Conservation (phyloP, 495 filamentous ascomycete genomes). For the Aspergillus nidulans region DNA sequence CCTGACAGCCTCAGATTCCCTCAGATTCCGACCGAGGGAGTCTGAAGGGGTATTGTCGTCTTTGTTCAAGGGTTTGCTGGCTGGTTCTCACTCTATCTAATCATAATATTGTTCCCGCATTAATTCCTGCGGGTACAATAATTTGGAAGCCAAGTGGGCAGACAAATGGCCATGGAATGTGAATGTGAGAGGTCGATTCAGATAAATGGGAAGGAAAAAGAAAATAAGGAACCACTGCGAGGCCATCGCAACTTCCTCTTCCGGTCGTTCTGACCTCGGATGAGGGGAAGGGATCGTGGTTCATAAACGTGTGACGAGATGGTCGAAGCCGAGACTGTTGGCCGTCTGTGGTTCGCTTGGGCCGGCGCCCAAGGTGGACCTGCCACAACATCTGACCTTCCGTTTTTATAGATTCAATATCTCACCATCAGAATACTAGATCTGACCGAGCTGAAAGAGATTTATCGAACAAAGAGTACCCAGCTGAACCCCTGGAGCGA, state of each 20-base stretch:
- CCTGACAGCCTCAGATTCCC: too few species aligned
- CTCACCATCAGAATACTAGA: not conserved
- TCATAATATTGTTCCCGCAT: not conserved
- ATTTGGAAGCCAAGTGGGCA: too few species aligned
- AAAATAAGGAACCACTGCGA: not conserved
- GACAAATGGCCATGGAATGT: too few species aligned
- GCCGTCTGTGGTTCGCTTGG: conserved; percentile 1
- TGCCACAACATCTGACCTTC: not conserved
- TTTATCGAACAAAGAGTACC: not conserved
- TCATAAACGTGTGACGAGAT: conserved; percentile 9
- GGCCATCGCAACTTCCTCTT: not conserved
- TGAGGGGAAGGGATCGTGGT: conserved; percentile 2
- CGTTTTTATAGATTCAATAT: not conserved
- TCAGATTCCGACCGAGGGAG: too few species aligned
- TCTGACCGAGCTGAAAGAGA: not conserved
- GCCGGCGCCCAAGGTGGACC: conserved; percentile 8
- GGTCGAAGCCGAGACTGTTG: conserved; percentile 16
- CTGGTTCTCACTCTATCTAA: conserved; percentile 8
- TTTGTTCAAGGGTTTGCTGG: not conserved
- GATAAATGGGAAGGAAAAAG: conserved; percentile 5
- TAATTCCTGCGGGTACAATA: too few species aligned
- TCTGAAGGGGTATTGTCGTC: not conserved
- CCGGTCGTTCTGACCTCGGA: not conserved
- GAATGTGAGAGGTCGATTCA: conserved; percentile 10
- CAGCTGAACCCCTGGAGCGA: not conserved